Evolutionary conservation across 2,329 filamentous ascomycete genomes (phyloP).

Genomic region (Fusarium torreyae): DNA sequence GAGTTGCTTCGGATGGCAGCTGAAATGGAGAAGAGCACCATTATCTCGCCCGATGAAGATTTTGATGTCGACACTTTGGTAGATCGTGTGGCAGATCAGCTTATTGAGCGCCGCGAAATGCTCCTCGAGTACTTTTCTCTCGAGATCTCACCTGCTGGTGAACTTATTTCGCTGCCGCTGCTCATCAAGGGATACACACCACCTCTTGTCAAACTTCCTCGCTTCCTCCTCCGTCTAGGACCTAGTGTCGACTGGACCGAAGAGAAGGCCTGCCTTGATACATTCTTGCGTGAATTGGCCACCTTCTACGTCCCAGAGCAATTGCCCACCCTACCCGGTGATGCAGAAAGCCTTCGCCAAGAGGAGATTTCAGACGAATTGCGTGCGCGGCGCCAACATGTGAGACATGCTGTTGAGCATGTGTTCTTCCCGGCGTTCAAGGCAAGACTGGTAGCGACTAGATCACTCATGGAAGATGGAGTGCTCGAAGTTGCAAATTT

Average conservation of each 20-base stretch:
- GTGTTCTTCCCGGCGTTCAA: conserved; percentile 92
- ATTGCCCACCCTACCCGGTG: conserved; percentile 69
- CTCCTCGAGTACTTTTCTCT: conserved; percentile 93
- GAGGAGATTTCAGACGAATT: conserved; percentile 64
- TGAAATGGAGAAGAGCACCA: conserved; percentile 73
- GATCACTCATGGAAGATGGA: conserved; percentile 77
- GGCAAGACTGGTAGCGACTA: conserved; percentile 85
- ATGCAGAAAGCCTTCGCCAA: conserved; percentile 52
- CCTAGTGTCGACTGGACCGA: conserved; percentile 89
- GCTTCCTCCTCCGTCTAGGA: conserved; percentile 88
- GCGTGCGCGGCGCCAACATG: conserved; percentile 74
- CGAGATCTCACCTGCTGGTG: conserved; percentile 82
- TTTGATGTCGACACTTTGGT: conserved; percentile 78
- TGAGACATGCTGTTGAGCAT: conserved; percentile 85
- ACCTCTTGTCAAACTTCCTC: conserved; percentile 86
- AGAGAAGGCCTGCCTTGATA: conserved; percentile 88
- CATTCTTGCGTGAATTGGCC: conserved; percentile 88
- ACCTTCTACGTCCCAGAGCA: conserved; percentile 92
- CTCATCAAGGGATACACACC: conserved; percentile 92
- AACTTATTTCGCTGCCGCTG: conserved; percentile 84
- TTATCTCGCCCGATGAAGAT: conserved; percentile 63
- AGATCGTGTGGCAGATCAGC: conserved; percentile 74
- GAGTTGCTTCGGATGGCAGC: conserved; percentile 82
- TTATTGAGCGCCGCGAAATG: conserved; percentile 87
- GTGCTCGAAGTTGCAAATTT: conserved; percentile 91